Evolutionary conservation across 2,329 filamentous ascomycete genomes (phyloP).

Genomic region (Lasiodiplodia sp.): DNA sequence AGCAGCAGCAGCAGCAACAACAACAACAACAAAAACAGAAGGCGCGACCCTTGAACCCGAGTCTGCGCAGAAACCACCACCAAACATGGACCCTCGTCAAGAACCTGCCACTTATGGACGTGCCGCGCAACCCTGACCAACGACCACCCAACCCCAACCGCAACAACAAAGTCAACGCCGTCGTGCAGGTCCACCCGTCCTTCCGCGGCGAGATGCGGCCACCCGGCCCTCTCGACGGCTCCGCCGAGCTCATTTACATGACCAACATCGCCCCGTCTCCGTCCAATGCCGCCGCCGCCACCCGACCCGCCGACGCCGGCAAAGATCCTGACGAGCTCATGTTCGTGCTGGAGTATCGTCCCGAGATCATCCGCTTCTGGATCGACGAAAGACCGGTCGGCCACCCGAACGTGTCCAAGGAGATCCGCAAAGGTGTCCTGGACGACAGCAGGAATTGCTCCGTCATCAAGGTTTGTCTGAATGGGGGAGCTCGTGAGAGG

Average conservation of each 20-base stretch:
- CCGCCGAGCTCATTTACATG: constrained; percentile 19
- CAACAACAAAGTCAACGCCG: constrained; percentile 9
- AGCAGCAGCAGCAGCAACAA: background rate
- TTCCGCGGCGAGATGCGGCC: constrained; percentile 16
- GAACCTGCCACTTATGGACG: constrained; percentile 7
- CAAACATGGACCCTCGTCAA: constrained; percentile 10
- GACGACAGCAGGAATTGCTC: constrained; percentile 6
- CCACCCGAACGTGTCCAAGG: constrained; percentile 3
- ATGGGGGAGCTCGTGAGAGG: background rate
- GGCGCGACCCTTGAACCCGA: background rate
- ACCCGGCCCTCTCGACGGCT: constrained; percentile 7
- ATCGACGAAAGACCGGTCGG: constrained; percentile 18
- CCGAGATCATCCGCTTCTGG: constrained; percentile 18
- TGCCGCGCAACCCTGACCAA: background rate
- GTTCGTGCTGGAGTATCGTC: constrained; percentile 2
- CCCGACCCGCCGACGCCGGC: too few species aligned
- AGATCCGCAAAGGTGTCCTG: background rate
- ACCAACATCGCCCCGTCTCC: constrained; percentile 11
- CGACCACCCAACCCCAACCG: background rate
- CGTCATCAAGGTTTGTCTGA: constrained; percentile 17
- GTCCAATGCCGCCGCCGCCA: background rate
- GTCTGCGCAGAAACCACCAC: background rate
- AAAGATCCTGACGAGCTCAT: constrained; percentile 19
- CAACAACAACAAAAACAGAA: background rate
- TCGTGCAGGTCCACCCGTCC: constrained; percentile 22